Base-by-base conservation (phyloP, 331 rosid species). In the Pyrus hybrid region DNA sequence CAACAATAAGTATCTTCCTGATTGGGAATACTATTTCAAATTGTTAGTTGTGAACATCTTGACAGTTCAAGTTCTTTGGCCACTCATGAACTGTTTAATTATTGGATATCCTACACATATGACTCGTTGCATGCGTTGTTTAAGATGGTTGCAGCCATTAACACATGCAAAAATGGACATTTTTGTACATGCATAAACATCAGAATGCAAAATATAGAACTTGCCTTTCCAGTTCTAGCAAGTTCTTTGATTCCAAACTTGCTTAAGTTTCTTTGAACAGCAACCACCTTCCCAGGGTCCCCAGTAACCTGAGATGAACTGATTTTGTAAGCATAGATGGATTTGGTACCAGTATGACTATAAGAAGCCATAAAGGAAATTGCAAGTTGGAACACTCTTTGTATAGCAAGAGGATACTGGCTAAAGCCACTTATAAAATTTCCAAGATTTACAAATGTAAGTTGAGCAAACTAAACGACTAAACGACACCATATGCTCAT, bases 211-310 rank as follows among this genome's bases (percentile, higher is more conserved):
- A 37, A 61, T 56, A 32, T 6, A 17, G 23, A 61, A 23, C 67
- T 72, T 65, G 71, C 91, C 87, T 87, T 87, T 81, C 91, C 91
- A 54, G 91, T 87, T 83, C 91, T 85, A 28, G 87, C 84, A 67
- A 87, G 81, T 70, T 87, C 91, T 74, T 70, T 73, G 76, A 87
- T 83, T 67, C 91, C 91, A 76, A 85, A 87, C 64, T 87, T 87
- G 8, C 68, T 73, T 37, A 87, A 85, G 79, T 85, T 85, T 74
- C 89, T 85, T 73, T 83, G 84, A 35, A 83, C 83, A 30, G 91
- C 89, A 73, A 73, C 85, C 70, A 87, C 78, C 79, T 87, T 87
- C 60, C 89, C 91, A 67, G 91, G 91, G 74, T 87, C 91, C 73
- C 91, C 91, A 35, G 91, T 83, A 76, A 87, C 86, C 91, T 87